These are phyloP conservation scores for Cladophialophora immunda DNA, from an alignment of 2,329 filamentous ascomycete genomes.

Conservation along the genomic window DNA sequence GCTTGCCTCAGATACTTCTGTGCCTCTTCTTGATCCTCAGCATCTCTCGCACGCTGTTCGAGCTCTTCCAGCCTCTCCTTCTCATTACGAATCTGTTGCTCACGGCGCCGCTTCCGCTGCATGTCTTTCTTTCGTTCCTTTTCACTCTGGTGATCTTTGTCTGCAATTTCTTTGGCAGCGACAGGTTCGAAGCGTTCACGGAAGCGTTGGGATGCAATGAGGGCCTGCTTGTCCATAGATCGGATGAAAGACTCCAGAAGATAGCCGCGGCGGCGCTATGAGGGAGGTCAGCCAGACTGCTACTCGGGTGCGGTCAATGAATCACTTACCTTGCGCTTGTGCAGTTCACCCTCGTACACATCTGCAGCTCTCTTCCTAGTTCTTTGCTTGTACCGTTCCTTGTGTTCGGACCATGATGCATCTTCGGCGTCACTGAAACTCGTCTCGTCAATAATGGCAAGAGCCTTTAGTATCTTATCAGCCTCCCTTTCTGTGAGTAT, in stretches of 20 bases:
- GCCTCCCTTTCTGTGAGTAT: constrained; percentile 67
- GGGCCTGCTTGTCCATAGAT: constrained; percentile 72
- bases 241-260: constrained; percentile 64
- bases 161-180: constrained; percentile 85
- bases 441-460: constrained; percentile 66
- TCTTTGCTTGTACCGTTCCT: constrained; percentile 62
- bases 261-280: constrained; percentile 66
- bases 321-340: constrained; percentile 67
- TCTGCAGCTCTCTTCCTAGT: constrained; percentile 74
- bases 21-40: constrained; percentile 82
- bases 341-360: constrained; percentile 68
- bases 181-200: constrained; percentile 79
- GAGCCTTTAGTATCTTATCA: constrained; percentile 72
- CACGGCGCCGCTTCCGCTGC: constrained; percentile 93
- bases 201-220: constrained; percentile 78
- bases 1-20: constrained; percentile 84
- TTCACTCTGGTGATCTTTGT: constrained; percentile 88
- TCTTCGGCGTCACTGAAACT: constrained; percentile 67
- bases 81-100: constrained; percentile 93
- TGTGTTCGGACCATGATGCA: constrained; percentile 60
- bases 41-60: constrained; percentile 77
- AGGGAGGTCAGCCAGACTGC: constrained; percentile 26
- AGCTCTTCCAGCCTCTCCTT: constrained; percentile 82
- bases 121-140: constrained; percentile 99
- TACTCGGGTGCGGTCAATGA: constrained; percentile 8